Evolutionary conservation across 805 yeast species (phyloP).

Genomic region (Nakazawaea ishiwadae): DNA sequence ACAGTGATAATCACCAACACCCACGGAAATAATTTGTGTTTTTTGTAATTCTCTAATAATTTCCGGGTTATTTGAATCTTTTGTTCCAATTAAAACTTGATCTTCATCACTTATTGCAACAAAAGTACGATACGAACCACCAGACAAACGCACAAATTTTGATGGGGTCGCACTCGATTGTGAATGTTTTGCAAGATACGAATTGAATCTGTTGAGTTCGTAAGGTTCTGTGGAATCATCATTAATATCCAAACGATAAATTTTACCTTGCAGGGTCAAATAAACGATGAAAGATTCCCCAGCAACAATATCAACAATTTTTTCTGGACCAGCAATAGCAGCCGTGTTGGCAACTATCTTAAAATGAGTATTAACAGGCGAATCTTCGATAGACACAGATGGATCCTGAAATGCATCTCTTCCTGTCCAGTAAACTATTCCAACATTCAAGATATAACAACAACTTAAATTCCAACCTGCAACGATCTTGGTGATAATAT

Average conservation of each 20-base stretch:
- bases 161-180: slow-evolving; percentile 19
- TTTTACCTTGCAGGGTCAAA: slow-evolving; percentile 39
- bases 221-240: slow-evolving; percentile 18
- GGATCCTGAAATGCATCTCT: slow-evolving; percentile 19
- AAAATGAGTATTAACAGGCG: slow-evolving; percentile 33
- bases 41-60: slow-evolving; percentile 39
- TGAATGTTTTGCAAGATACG: slow-evolving; percentile 23
- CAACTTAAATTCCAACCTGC: slow-evolving; percentile 69
- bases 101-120: slow-evolving; percentile 53
- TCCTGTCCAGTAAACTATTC: slow-evolving; percentile 55
- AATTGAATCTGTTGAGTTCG: slow-evolving; percentile 26
- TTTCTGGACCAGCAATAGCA: slow-evolving; percentile 24
- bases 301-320: slow-evolving; percentile 49
- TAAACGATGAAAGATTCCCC: slow-evolving; percentile 50
- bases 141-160: slow-evolving; percentile 45
- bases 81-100: slow-evolving; percentile 36
- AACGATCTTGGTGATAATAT: slow-evolving; percentile 39
- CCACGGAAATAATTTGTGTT: slow-evolving; percentile 46
- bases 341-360: slow-evolving; percentile 37
- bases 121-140: slow-evolving; percentile 53
- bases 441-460: slow-evolving; percentile 42
- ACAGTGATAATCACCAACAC: slow-evolving; percentile 69
- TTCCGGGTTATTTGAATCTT: slow-evolving; percentile 23
- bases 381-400: slow-evolving; percentile 21
- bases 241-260: slow-evolving; percentile 30